phyloP scores from a whole-genome alignment of 345 rosid species.

The Cardiospermum halicacabum region DNA sequence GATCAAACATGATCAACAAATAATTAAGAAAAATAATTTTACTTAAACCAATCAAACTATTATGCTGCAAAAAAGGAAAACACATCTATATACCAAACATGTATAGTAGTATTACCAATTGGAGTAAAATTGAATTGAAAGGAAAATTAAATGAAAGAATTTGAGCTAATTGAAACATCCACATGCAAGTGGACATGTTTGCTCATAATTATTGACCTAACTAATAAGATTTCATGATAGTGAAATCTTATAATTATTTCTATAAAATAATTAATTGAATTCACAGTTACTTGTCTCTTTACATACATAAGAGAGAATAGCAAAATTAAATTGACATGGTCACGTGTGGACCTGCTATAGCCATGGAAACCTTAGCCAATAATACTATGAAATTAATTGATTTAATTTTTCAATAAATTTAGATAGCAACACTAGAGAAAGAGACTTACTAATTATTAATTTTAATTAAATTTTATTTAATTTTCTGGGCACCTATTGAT shows the following conservation, averaged over 20 bases:
- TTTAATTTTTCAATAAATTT: not conserved
- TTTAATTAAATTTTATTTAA: no score
- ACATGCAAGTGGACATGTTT: not conserved
- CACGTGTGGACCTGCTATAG: constrained; percentile 5
- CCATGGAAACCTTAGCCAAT: constrained; percentile 8
- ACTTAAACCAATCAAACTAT: not conserved
- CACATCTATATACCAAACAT: no score
- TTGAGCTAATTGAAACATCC: not conserved
- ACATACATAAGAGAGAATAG: not conserved
- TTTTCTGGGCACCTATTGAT: no score
- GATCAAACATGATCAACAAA: no score
- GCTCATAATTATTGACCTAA: no score
- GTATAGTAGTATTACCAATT: no score
- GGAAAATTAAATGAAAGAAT: not conserved
- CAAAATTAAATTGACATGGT: not conserved
- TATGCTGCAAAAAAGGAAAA: no score
- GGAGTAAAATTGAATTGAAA: not conserved
- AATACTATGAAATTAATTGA: not conserved
- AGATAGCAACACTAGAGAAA: not conserved
- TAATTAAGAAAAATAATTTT: no score
- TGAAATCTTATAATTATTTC: not conserved
- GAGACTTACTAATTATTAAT: not conserved
- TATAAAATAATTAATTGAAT: not conserved
- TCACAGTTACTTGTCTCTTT: not conserved
- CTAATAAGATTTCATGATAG: not conserved